Evolutionary conservation across 371 early-diverging fungal genomes (phyloP).

Genomic region (Syncephalastrum monosporum): DNA sequence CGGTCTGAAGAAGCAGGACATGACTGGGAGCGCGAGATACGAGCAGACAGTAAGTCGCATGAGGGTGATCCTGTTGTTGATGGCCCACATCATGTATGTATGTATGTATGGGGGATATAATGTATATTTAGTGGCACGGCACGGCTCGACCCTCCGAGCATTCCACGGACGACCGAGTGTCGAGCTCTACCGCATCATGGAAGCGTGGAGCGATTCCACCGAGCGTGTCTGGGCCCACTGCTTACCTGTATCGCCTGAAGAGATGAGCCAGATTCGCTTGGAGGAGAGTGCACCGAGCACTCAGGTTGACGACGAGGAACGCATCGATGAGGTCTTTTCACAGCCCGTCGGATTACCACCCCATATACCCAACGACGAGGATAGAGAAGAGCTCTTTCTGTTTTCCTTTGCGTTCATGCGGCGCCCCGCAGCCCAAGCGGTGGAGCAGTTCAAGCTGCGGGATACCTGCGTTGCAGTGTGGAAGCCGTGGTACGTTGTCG

Average conservation of each 20-base stretch:
- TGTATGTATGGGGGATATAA: not conserved
- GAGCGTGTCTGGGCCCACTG: not conserved
- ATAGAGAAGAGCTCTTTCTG: constrained; percentile 2
- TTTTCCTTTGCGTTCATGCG: constrained; percentile 1
- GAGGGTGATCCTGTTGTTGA: not conserved
- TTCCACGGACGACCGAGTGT: not conserved
- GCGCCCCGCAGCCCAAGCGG: not conserved
- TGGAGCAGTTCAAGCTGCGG: not conserved
- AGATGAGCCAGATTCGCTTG: not conserved
- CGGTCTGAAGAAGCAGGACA: not conserved
- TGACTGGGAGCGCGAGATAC: constrained; percentile 2
- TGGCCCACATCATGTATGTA: not conserved
- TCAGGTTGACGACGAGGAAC: not conserved
- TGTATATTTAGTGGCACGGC: constrained; percentile 3
- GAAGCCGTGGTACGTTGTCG: constrained; percentile 7
- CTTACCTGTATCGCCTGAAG: constrained; percentile 3
- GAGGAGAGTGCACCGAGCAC: not conserved
- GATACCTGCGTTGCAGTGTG: constrained; percentile 5
- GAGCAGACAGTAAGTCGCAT: constrained; percentile 6
- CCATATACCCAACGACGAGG: not conserved
- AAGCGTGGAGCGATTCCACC: constrained; percentile 1
- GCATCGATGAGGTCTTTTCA: constrained; percentile 7
- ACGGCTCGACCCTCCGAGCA: constrained; percentile 1
- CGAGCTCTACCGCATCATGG: constrained; percentile 1
- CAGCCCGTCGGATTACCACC: constrained; percentile 5